A percentile compares a stretch with the other conserved stretches of the same genome.
Evolutionary conservation across 23 red algal species (phyloP).

Genomic region (Porphyridium purpureum): DNA sequence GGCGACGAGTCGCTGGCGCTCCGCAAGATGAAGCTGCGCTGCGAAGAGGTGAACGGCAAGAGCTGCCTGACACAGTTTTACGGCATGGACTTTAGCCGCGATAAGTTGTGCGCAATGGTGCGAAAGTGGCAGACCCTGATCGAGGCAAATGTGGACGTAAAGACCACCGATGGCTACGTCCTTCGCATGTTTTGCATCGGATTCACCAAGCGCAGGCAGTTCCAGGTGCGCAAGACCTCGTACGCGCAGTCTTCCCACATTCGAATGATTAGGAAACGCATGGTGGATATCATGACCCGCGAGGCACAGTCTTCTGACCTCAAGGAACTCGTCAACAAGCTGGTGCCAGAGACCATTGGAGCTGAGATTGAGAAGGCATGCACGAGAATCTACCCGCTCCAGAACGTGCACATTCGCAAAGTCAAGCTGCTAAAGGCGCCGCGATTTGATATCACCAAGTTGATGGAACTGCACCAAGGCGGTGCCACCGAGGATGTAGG

Average conservation of each 20-base stretch:
- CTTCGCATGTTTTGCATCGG: conserved; percentile 89
- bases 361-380: conserved; percentile 91
- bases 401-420: conserved; percentile 93
- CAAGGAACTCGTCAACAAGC: conserved; percentile 87
- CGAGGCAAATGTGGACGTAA: conserved; percentile 91
- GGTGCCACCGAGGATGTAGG: conserved; percentile 52
- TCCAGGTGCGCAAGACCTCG: conserved; percentile 59
- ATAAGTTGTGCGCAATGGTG: conserved; percentile 83
- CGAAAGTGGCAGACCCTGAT: conserved; percentile 96
- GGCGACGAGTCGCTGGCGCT: conserved; percentile 81
- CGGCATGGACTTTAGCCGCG: conserved; percentile 80
- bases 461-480: conserved; percentile 92
- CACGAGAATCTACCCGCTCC: conserved; percentile 64
- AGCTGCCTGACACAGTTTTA: conserved; percentile 90
- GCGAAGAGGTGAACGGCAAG: conserved; percentile 89
- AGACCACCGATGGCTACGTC: conserved; percentile 91
- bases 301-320: conserved; percentile 63
- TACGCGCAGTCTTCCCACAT: conserved; percentile 87
- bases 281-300: conserved; percentile 88
- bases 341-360: conserved; percentile 88
- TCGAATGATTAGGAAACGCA: conserved; percentile 79
- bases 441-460: conserved; percentile 94
- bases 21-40: conserved; percentile 83
- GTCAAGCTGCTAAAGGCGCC: conserved; percentile 86
- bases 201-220: conserved; percentile 66